Conservation (phyloP, 495 filamentous ascomycete genomes). For the Neurospora africana region DNA sequence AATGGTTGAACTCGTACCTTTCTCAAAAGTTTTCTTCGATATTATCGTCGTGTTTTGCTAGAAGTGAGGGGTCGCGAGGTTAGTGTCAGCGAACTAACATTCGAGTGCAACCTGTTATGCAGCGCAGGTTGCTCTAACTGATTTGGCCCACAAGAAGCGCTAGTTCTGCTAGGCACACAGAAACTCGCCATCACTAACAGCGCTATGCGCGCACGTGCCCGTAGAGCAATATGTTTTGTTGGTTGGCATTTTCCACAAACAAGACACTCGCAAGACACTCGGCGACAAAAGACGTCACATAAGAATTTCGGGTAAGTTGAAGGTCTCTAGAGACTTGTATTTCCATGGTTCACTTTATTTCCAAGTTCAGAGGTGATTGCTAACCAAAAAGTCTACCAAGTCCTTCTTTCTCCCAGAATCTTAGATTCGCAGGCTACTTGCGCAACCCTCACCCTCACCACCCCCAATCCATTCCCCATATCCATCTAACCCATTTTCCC, state of each 20-base stretch:
- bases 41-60: background rate
- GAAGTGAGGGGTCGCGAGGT: background rate
- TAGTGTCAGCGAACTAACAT: background rate
- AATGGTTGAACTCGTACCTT: background rate
- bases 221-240: background rate
- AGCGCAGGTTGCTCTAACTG: background rate
- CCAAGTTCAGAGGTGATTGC: accelerated
- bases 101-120: background rate
- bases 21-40: background rate
- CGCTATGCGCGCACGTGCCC: background rate
- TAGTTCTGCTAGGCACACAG: background rate
- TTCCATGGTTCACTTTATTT: background rate
- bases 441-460: background rate
- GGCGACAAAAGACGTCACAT: background rate
- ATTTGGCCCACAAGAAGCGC: background rate
- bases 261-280: background rate
- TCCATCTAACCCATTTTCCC: background rate
- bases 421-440: background rate
- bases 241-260: background rate
- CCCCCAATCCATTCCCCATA: background rate
- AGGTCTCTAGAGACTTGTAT: background rate
- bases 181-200: background rate
- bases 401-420: too few species aligned
- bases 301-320: background rate
- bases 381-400: background rate